Conservation (phyloP, 73 alveolate species). For the Paramecium sexaurelia region DNA sequence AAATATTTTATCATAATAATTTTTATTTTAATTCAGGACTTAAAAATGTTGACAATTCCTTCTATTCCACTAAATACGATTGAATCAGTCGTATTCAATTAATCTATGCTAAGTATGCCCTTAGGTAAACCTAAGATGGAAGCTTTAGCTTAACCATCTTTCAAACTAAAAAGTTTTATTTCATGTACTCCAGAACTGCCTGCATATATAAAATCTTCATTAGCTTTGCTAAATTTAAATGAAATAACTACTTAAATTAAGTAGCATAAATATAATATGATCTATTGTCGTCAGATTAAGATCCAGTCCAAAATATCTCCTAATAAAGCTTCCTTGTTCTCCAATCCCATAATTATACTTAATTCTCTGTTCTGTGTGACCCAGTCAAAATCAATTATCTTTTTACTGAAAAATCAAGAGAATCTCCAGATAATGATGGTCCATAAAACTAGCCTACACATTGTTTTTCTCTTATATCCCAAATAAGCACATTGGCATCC, state of each 20-base stretch:
- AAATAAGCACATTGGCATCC: slow-evolving; percentile 92
- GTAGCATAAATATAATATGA: slow-evolving; percentile 55
- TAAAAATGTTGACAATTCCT: slow-evolving; percentile 67
- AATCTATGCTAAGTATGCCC: slow-evolving; percentile 77
- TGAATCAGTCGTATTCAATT: slow-evolving; percentile 75
- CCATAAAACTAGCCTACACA: slow-evolving; percentile 90
- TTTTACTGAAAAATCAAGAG: slow-evolving; percentile 78
- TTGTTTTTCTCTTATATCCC: slow-evolving; percentile 91
- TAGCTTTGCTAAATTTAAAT: slow-evolving; percentile 39
- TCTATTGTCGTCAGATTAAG: slow-evolving; percentile 16
- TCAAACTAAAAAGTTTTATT: slow-evolving; percentile 29
- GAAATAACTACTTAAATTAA: slow-evolving; percentile 53
- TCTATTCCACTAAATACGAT: slow-evolving; percentile 89
- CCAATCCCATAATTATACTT: slow-evolving; percentile 77
- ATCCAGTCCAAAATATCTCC: slow-evolving; percentile 73
- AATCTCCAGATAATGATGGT: slow-evolving; percentile 96
- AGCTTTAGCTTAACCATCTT: slow-evolving; percentile 40
- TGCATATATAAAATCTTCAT: slow-evolving; percentile 50
- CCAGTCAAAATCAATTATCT: slow-evolving; percentile 72
- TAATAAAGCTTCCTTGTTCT: slow-evolving; percentile 70
- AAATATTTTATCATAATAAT: background rate
- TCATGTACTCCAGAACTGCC: slow-evolving; percentile 75
- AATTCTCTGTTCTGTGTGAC: slow-evolving; percentile 75
- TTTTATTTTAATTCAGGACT: background rate
- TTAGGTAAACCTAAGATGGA: slow-evolving; percentile 22